Evolutionary conservation across 2,329 filamentous ascomycete species (phyloP), one percentile per base, ranked within the genome.

Genomic region (Pseudonectria buxi): DNA sequence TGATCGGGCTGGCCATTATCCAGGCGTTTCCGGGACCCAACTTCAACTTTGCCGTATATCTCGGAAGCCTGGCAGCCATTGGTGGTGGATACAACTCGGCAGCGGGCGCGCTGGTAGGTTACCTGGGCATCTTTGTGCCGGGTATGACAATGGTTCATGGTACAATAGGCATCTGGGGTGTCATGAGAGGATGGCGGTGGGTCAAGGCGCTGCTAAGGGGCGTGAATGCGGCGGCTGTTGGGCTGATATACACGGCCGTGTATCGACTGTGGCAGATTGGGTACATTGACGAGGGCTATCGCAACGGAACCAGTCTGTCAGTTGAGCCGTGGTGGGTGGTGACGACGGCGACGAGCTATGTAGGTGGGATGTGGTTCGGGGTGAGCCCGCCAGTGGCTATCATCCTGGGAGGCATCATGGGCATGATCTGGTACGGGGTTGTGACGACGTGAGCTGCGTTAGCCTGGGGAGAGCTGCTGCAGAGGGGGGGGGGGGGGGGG

Each of bases 1-100:
- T 87, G 1, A 75, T 86, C 32, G 83, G 82, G 0, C 71, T 87
- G 0, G 83, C 82, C 7, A 69, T 87, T 35, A 80, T 78, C 13
- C 82, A 87, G 55, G 72, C 78, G 0, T 82, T 86, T 38, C 82
- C 83, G 0, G 61, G 61, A 4, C 56, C 55, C 13, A 59, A 59
- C 41, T 59, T 55, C 39, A 64, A 64, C 50, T 76, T 76, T 41
- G 72, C 71, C 6, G 72, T 77, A 4, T 78, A 68, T 40, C 62
- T 79, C 3, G 73, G 74, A 6, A 58, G 62, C 0, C 54, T 78
- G 6, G 64, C 71, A 0, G 58, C 72, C 2, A 51, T 57, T 7
- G 58, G 59, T 7, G 53, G 45, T 2, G 58, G 61, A 0, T 35
- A 59, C 37, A 39, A 57, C 47, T 57, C 63, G 1, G 47, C 64